Percentiles rank a stretch among this genome's conserved stretches.
Conservation (phyloP, 164 flowering plant genomes). For the Annona squamosa region DNA sequence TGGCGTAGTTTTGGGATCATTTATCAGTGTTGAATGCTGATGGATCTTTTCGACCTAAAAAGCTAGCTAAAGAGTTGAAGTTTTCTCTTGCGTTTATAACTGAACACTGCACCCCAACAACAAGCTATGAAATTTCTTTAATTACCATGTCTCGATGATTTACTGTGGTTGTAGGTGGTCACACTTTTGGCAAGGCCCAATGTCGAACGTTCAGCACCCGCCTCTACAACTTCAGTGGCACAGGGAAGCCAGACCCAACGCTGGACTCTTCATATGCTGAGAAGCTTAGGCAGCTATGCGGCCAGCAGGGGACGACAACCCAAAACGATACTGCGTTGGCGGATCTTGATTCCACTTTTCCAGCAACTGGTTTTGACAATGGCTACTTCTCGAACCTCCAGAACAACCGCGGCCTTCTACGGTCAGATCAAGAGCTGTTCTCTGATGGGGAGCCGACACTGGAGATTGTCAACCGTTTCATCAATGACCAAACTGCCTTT, state of each 20-base stretch:
- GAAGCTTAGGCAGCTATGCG: slow-evolving; percentile 8
- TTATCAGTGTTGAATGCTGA: too few species aligned
- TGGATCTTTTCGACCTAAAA: too few species aligned
- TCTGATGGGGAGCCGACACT: slow-evolving; percentile 9
- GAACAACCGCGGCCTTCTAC: slow-evolving; percentile 13
- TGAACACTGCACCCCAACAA: too few species aligned
- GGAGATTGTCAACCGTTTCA: slow-evolving; percentile 12
- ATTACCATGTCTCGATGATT: too few species aligned
- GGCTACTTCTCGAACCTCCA: slow-evolving; percentile 19
- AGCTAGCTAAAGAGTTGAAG: too few species aligned
- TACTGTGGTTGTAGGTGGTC: slow-evolving; percentile 10
- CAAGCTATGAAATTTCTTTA: too few species aligned
- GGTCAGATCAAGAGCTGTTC: slow-evolving; percentile 17
- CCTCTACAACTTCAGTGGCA: slow-evolving; percentile 12
- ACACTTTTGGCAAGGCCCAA: slow-evolving; percentile 19
- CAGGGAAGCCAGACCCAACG: slow-evolving; percentile 8
- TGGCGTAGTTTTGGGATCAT: too few species aligned
- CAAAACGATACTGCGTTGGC: slow-evolving; percentile 13
- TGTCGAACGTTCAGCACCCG: slow-evolving; percentile 11
- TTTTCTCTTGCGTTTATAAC: too few species aligned
- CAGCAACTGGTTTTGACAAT: slow-evolving; percentile 6
- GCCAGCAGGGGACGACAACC: not conserved
- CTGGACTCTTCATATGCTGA: slow-evolving; percentile 2
- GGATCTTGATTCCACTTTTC: slow-evolving; percentile 14
- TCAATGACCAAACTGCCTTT: slow-evolving; percentile 11